Evolutionary conservation across 2,329 filamentous ascomycete species (phyloP).

Genomic region (Rosellinia necatrix): DNA sequence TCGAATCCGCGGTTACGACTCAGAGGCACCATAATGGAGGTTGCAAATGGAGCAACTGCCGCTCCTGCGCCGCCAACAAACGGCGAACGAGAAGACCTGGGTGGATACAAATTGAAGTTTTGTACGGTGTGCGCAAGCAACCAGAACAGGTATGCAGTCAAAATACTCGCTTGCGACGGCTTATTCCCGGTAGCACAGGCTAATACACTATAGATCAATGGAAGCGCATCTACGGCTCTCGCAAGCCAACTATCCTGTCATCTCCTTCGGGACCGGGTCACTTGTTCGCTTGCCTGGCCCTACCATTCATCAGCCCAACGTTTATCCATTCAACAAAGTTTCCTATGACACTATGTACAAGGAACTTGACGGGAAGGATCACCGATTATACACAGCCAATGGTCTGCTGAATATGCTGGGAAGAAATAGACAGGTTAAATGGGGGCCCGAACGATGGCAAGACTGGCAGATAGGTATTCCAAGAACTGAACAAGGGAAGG

Average conservation of each 20-base stretch:
- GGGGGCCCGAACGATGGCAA: slow-evolving; percentile 95
- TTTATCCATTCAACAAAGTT: slow-evolving; percentile 97
- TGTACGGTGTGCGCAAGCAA: slow-evolving; percentile 99
- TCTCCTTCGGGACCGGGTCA: slow-evolving; percentile 95
- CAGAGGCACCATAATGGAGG: slow-evolving; percentile 42
- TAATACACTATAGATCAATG: slow-evolving; percentile 71
- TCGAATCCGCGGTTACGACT: not conserved
- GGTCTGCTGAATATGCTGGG: slow-evolving; percentile 95
- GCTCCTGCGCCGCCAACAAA: slow-evolving; percentile 44
- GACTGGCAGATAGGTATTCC: slow-evolving; percentile 92
- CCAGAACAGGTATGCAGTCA: slow-evolving; percentile 76
- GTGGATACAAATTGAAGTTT: slow-evolving; percentile 88
- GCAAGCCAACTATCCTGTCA: slow-evolving; percentile 86
- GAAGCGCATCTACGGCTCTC: slow-evolving; percentile 96
- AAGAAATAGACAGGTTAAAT: slow-evolving; percentile 89
- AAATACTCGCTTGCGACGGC: not conserved
- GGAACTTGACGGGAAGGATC: slow-evolving; percentile 85
- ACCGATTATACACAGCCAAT: slow-evolving; percentile 85
- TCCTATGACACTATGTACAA: slow-evolving; percentile 95
- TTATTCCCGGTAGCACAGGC: not conserved
- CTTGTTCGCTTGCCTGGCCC: slow-evolving; percentile 92
- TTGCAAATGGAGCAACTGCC: slow-evolving; percentile 44
- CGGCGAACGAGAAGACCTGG: slow-evolving; percentile 54
- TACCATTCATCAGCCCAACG: slow-evolving; percentile 89
- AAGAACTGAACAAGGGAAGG: slow-evolving; percentile 72